Percentiles rank a stretch among this genome's conserved stretches.
These are phyloP conservation scores for Aspergillus hiratsukae DNA, from an alignment of 2,329 filamentous ascomycete species.

Conservation along the genomic window DNA sequence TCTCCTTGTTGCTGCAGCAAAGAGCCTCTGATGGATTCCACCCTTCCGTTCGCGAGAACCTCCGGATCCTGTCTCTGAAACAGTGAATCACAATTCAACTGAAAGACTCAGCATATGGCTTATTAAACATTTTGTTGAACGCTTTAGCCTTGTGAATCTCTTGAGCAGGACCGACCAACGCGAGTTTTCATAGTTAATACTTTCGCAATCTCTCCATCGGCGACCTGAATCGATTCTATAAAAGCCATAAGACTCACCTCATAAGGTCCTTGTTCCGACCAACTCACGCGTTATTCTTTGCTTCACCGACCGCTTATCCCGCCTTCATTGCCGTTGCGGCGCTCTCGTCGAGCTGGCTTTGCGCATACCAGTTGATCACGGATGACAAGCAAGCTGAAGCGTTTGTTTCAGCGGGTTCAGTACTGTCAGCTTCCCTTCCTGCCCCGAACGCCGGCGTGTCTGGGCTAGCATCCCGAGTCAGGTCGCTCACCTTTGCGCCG, in stretches of 20 bases:
- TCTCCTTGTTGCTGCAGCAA: neutral
- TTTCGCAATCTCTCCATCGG: neutral
- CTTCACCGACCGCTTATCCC: neutral
- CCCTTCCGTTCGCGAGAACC: neutral
- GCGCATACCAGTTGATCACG: slow-evolving; percentile 13
- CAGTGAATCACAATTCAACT: neutral
- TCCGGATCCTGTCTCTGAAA: neutral
- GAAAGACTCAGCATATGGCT: neutral
- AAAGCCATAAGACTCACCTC: neutral
- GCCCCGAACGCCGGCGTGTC: slow-evolving; percentile 16
- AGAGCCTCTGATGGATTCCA: neutral
- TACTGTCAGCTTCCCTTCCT: slow-evolving; percentile 24
- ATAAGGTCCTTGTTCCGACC: neutral
- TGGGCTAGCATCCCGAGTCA: slow-evolving; percentile 11
- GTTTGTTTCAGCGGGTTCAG: slow-evolving; percentile 10
- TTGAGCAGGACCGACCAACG: neutral
- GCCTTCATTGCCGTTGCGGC: neutral
- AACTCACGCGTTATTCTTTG: neutral
- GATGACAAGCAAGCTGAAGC: slow-evolving; percentile 26
- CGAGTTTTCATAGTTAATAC: neutral
- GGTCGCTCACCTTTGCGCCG: slow-evolving; percentile 22
- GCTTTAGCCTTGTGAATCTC: neutral
- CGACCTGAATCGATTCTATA: neutral
- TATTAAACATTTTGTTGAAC: neutral
- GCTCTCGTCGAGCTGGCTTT: neutral